Evolutionary conservation across 768 basidiomycete genomes (phyloP), one percentile per base, ranked within the genome.

Genomic region (Pulveroboletus sp.): DNA sequence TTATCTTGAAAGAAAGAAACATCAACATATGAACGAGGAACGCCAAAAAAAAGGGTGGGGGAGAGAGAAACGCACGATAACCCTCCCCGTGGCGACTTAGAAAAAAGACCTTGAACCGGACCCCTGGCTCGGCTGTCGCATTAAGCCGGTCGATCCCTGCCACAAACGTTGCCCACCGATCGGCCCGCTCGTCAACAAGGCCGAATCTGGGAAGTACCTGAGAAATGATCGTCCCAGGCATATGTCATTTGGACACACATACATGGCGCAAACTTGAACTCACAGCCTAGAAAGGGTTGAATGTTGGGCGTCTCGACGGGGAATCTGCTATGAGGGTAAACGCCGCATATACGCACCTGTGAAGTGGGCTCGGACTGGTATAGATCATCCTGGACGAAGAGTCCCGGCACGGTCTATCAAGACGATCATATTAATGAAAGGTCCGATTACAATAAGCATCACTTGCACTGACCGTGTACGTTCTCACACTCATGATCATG

Each of bases 71-170:
- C 61, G 45, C 17, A 62, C 61, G 61, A 40, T 62, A 62, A 9
- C 86, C 88, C 64, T 89, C 71, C 1, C 88, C 88, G 53, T 91
- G 88, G 55, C 88, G 72, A 3, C 77, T 78, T 2, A 89, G 64
- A 49, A 84, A 78, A 47, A 89, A 69, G 12, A 86, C 70, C 57
- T 89, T 90, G 68, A 47, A 54, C 14, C 49, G 46, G 2, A 52
- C 46, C 11, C 55, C 55, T 3, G 49, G 44, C 26, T 43, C 47
- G 2, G 61, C 53, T 2, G 45, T 47, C 24, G 40, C 44, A 4
- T 60, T 60, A 48, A 89, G 62, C n/a, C 64, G 50, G 6, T 63
- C 48, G n/a, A 89, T 64, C 9, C 69, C 56, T 1, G 54, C 43
- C 22, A 64, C 58, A 49, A 86, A 73, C 7, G 35, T 53, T 6